Evolutionary conservation across 2,329 filamentous ascomycete species (phyloP), one percentile per base, ranked within the genome.

Genomic region (Cladophialophora chaetospira): DNA sequence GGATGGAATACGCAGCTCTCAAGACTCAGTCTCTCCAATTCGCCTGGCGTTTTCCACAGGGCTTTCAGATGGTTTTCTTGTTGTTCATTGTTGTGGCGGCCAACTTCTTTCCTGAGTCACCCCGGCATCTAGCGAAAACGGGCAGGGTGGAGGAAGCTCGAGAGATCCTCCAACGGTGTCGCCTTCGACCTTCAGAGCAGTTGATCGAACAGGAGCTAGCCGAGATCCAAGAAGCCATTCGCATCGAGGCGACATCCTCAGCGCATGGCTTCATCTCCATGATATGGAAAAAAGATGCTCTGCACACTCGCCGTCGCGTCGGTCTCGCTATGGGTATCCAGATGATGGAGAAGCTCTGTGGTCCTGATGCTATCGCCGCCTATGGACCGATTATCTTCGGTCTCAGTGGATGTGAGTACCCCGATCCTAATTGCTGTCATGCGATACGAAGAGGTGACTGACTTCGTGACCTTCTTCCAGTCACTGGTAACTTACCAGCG

Each of bases 41-140:
- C 10, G 72, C 74, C 17, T 79, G 84, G 85, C 76, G 85, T 2
- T 86, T 87, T 66, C 84, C 85, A 0, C 73, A 87, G 15, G 79
- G 78, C 3, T 80, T 83, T 66, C 79, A 82, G 63, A 77, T 85
- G 25, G 63, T 80, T 21, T 87, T 86, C 66, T 82, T 82, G 25
- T 10, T 85, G 5, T 76, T 86, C 58, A 83, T 86, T 44, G 69
- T 87, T 10, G 57, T 68, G 5, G 68, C 68, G n/a, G 79, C 78
- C 72, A 58, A 71, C 29, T 77, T 73, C 68, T 68, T 79, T 2
- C 78, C 77, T 0, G 78, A 81, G 61, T 75, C 73, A 0, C 78
- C 79, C 5, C 69, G 72, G 5, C 54, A 65, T 44, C 51, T 68
- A 6, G 63, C 63, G n/a, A 64, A 65, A 33, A 65, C 57, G 31